Evolutionary conservation across 169 alveolate genomes (phyloP).

Genomic region (Cryptosporidium canis): DNA sequence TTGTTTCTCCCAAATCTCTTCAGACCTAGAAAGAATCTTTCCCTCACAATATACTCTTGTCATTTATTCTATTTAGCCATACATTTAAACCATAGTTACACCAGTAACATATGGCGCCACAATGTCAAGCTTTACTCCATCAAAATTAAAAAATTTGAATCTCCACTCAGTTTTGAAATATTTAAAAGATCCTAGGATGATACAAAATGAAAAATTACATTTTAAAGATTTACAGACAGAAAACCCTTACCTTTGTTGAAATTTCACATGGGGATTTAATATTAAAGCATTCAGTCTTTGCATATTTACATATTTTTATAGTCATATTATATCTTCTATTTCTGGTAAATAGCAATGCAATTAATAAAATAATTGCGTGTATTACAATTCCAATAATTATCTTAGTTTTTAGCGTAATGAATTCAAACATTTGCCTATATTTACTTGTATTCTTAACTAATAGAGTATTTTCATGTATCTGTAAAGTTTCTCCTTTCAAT

Average conservation of each 20-base stretch:
- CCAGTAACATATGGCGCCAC: background rate
- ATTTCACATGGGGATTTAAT: background rate
- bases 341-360: background rate
- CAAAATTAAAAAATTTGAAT: constrained; percentile 1
- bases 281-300: background rate
- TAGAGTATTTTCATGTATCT: background rate
- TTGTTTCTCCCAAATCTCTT: constrained; percentile 41
- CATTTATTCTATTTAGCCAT: background rate
- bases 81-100: background rate
- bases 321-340: constrained; percentile 13
- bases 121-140: constrained; percentile 30
- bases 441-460: background rate
- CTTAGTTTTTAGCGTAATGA: background rate
- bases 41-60: background rate
- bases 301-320: background rate
- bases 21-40: background rate
- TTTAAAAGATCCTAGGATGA: constrained; percentile 14
- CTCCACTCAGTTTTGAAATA: constrained; percentile 29
- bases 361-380: background rate
- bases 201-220: background rate
- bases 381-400: background rate
- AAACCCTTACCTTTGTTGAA: constrained; percentile 48
- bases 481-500: background rate
- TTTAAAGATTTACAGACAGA: background rate
- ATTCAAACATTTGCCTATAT: background rate